Conservation (phyloP, 2,329 filamentous ascomycete genomes). For the Dactylellina sp. region DNA sequence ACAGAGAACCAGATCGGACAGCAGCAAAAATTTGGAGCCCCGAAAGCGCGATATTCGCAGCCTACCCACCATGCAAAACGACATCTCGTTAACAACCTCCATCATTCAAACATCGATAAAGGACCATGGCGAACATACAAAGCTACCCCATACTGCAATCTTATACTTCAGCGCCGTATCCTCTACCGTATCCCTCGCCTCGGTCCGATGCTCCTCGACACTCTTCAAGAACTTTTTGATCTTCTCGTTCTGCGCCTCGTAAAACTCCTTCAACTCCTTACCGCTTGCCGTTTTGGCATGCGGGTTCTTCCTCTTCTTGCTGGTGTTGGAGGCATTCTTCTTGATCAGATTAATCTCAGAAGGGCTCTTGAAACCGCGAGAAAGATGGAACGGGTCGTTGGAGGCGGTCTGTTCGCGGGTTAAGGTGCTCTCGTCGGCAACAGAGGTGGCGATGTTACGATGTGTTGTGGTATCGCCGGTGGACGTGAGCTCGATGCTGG, state of each 20-base stretch:
- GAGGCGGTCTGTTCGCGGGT: conserved; percentile 35
- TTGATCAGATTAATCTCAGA: conserved; percentile 83
- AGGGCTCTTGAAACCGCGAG: conserved; percentile 79
- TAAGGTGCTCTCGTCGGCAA: conserved; percentile 40
- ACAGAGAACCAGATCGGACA: conserved; percentile 86
- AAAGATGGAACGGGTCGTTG: conserved; percentile 81
- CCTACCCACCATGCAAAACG: conserved; percentile 60
- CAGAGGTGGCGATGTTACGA: conserved; percentile 23
- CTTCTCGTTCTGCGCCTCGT: conserved; percentile 89
- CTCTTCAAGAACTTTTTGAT: conserved; percentile 92
- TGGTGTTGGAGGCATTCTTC: conserved; percentile 68
- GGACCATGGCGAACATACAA: conserved; percentile 61
- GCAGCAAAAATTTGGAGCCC: conserved; percentile 89
- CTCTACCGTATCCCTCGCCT: conserved; percentile 81
- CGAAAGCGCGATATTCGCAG: conserved; percentile 82
- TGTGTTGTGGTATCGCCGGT: conserved; percentile 48
- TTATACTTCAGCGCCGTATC: conserved; percentile 77
- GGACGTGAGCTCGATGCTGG: conserved; percentile 44
- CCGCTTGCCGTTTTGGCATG: conserved; percentile 65
- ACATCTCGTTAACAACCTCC: background rate
- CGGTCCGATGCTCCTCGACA: conserved; percentile 87
- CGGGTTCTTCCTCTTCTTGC: conserved; percentile 61
- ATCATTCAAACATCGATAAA: background rate
- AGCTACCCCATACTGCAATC: conserved; percentile 71
- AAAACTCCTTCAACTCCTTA: conserved; percentile 80